Percentiles rank a stretch among this genome's conserved stretches.
Evolutionary conservation across 2,329 filamentous ascomycete genomes (phyloP).

Genomic region (Pleurostoma richardsiae): DNA sequence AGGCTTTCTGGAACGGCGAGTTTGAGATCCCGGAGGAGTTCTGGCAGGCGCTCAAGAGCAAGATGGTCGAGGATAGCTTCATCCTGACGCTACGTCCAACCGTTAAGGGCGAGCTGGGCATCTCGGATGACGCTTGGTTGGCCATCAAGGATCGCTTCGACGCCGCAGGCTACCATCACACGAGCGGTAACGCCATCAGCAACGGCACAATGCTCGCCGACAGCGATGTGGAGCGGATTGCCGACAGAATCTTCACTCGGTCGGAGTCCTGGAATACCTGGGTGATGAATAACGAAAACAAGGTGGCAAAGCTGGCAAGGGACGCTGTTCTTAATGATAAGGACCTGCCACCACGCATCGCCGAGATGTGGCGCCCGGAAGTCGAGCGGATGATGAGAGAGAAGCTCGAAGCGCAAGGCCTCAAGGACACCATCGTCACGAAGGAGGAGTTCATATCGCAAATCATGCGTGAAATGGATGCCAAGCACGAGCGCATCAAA

Average conservation of each 20-base stretch:
- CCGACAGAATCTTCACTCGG: conserved; percentile 20
- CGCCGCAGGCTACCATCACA: conserved; percentile 18
- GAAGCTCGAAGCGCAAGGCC: conserved; percentile 11
- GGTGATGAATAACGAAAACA: conserved; percentile 43
- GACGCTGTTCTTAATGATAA: conserved; percentile 26
- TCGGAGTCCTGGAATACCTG: conserved; percentile 45
- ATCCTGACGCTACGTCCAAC: conserved; percentile 41
- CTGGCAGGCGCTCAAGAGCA: conserved; percentile 57
- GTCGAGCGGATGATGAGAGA: conserved; percentile 25
- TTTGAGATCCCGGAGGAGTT: conserved; percentile 55
- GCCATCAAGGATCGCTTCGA: conserved; percentile 36
- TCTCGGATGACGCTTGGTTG: conserved; percentile 42
- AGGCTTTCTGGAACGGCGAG: conserved; percentile 44
- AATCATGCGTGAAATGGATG: conserved; percentile 33
- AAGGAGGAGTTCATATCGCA: conserved; percentile 41
- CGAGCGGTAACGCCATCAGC: not conserved
- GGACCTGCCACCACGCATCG: too few relatives aligned
- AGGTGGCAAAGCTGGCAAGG: conserved; percentile 20
- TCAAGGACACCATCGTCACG: conserved; percentile 32
- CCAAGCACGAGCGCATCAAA: conserved; percentile 29
- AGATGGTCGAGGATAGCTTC: conserved; percentile 42
- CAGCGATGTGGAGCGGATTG: conserved; percentile 17
- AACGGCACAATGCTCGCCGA: conserved; percentile 19
- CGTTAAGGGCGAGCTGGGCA: conserved; percentile 27
- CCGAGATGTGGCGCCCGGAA: conserved; percentile 11